Conservation (phyloP, 192 early-diverging fungal genomes). For the Lobosporangium transversale region DNA sequence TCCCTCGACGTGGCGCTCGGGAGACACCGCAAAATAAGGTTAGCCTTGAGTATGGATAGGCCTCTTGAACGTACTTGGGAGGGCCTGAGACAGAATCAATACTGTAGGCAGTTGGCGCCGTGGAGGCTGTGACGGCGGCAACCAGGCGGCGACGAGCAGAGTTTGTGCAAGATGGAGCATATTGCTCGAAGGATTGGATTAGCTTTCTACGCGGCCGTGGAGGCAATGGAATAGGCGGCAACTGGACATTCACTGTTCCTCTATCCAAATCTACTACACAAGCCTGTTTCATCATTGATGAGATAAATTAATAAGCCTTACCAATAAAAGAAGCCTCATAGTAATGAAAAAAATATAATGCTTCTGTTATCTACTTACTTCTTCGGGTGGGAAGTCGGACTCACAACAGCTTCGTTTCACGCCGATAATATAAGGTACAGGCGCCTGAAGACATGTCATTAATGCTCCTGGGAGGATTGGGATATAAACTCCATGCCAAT, state of each 20-base stretch:
- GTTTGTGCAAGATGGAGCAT: conserved; percentile 43
- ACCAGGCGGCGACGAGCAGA: conserved; percentile 12
- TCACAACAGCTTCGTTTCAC: conserved; percentile 65
- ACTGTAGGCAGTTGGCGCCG: background rate
- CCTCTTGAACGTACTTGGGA: conserved; percentile 65
- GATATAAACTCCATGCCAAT: conserved; percentile 83
- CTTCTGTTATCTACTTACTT: conserved; percentile 57
- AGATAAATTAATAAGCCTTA: background rate
- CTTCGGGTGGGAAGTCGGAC: conserved; percentile 68
- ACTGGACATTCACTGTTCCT: conserved; percentile 62
- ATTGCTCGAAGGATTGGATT: conserved; percentile 65
- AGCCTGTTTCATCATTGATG: conserved; percentile 31
- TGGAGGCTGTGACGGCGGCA: background rate
- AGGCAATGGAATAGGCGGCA: conserved; percentile 62
- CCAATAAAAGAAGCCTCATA: background rate
- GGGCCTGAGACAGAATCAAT: conserved; percentile 51
- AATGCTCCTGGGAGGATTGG: conserved; percentile 76
- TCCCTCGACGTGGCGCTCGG: conserved; percentile 22
- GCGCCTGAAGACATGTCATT: conserved; percentile 72
- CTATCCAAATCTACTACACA: conserved; percentile 79
- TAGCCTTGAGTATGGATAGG: conserved; percentile 67
- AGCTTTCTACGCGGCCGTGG: conserved; percentile 72
- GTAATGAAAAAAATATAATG: background rate
- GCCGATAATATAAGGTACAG: conserved; percentile 84
- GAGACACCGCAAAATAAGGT: conserved; percentile 56